These are phyloP conservation scores for Sporothrix pallida DNA, from an alignment of 2,329 filamentous ascomycete genomes.

Conservation along the genomic window DNA sequence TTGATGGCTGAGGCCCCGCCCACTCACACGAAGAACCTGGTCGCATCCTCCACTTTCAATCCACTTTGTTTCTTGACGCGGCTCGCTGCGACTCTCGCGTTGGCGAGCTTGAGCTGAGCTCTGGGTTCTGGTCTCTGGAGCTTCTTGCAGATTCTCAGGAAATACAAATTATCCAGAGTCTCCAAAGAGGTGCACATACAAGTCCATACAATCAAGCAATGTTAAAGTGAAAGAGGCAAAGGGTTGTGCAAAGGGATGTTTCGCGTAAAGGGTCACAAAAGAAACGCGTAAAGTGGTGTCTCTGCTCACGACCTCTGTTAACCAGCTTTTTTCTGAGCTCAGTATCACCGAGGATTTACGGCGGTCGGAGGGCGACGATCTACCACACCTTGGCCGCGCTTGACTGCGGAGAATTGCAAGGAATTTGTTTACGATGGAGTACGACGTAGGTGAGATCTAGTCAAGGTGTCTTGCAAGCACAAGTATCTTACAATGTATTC, in stretches of 20 bases:
- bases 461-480: background rate
- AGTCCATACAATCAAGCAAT: background rate
- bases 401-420: background rate
- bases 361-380: constrained; percentile 14
- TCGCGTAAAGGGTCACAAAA: background rate
- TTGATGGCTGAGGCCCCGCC: constrained; percentile 31
- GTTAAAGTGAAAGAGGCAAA: background rate
- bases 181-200: background rate
- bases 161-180: background rate
- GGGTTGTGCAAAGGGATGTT: background rate
- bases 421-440: background rate
- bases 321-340: no score
- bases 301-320: no score
- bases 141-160: no score
- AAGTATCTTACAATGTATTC: no score
- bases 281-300: constrained; percentile 16
- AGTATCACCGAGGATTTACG: constrained; percentile 32
- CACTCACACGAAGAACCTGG: constrained; percentile 26
- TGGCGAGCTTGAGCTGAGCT: constrained; percentile 11
- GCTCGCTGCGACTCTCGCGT: background rate
- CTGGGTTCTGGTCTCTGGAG: background rate
- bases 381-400: constrained; percentile 17
- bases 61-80: constrained; percentile 2
- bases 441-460: background rate
- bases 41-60: constrained; percentile 27